phyloP scores from a whole-genome alignment of 2,329 filamentous ascomycete genomes.

The Ceratocystis harringtonii region DNA sequence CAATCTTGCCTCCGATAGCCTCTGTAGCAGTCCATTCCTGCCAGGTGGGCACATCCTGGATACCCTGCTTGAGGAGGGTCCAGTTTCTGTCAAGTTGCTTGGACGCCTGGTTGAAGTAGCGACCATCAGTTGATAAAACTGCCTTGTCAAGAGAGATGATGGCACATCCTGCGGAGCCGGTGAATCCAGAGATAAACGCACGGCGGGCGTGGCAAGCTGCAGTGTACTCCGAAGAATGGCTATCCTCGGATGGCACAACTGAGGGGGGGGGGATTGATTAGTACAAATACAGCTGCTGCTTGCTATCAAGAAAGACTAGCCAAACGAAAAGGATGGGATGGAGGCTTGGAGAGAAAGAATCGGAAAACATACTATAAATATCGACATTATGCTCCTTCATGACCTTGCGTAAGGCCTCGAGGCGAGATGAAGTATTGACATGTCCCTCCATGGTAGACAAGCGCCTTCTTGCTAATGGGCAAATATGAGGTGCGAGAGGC shows the following conservation, averaged over 20 bases:
- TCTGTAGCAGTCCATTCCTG: slow-evolving; percentile 90
- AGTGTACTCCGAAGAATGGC: slow-evolving; percentile 95
- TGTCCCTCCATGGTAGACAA: slow-evolving; percentile 26
- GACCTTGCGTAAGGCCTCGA: slow-evolving; percentile 61
- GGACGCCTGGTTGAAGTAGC: slow-evolving; percentile 93
- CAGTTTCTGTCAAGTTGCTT: slow-evolving; percentile 88
- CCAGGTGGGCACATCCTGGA: slow-evolving; percentile 91
- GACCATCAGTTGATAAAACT: slow-evolving; percentile 81
- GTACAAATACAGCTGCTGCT: slow-evolving; percentile 12
- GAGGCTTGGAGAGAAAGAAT: slow-evolving; percentile 20
- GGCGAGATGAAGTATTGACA: slow-evolving; percentile 49
- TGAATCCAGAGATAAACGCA: slow-evolving; percentile 86
- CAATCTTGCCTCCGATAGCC: slow-evolving; percentile 69
- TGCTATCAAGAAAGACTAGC: not conserved
- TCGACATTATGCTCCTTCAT: slow-evolving; percentile 83
- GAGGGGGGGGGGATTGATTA: slow-evolving; percentile 20
- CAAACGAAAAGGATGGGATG: not conserved
- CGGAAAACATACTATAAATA: slow-evolving; percentile 57
- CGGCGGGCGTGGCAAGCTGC: slow-evolving; percentile 85
- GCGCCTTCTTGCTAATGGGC: not conserved
- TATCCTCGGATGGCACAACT: slow-evolving; percentile 96
- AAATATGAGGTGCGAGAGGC: not conserved
- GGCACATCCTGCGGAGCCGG: slow-evolving; percentile 85
- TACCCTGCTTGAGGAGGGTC: slow-evolving; percentile 78
- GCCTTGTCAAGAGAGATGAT: slow-evolving; percentile 77